Conservation (phyloP, 1,284 basidiomycete genomes). For the Tremellales sp. region DNA sequence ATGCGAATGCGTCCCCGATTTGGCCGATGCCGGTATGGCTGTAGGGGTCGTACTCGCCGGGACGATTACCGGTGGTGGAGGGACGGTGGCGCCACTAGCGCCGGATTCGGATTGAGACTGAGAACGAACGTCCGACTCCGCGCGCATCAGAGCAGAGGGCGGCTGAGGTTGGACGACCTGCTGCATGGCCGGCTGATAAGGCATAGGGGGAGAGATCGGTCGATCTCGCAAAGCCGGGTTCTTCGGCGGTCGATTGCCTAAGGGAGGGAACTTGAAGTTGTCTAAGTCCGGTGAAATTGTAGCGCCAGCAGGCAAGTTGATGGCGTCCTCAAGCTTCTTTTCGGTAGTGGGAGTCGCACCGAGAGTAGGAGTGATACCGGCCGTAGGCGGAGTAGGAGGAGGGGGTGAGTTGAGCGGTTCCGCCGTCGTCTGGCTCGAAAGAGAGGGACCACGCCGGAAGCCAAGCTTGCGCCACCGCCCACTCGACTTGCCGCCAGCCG, state of each 20-base stretch:
- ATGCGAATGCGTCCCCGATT: slow-evolving; percentile 4
- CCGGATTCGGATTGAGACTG: no score
- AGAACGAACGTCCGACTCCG: neutral
- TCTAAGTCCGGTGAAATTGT: neutral
- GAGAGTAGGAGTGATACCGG: neutral
- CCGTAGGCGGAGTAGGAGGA: neutral
- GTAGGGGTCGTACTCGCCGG: neutral
- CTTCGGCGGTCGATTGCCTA: neutral
- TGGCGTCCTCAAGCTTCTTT: neutral
- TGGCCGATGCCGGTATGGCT: neutral
- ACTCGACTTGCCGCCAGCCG: slow-evolving; percentile 30
- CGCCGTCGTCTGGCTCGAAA: slow-evolving; percentile 7
- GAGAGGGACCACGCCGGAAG: slow-evolving; percentile 24
- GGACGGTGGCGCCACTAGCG: no score
- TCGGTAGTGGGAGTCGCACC: neutral
- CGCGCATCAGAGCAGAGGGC: neutral
- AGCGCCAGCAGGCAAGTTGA: neutral
- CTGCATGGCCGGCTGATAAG: neutral
- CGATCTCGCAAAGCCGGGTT: neutral
- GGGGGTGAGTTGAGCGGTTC: neutral
- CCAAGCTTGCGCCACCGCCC: slow-evolving; percentile 38
- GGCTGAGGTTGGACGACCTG: neutral
- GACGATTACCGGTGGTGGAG: no score
- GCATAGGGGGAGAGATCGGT: neutral
- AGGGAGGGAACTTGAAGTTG: neutral